Base-by-base conservation (phyloP, 352 stramenopile species). In the Blastocystis sp. region DNA sequence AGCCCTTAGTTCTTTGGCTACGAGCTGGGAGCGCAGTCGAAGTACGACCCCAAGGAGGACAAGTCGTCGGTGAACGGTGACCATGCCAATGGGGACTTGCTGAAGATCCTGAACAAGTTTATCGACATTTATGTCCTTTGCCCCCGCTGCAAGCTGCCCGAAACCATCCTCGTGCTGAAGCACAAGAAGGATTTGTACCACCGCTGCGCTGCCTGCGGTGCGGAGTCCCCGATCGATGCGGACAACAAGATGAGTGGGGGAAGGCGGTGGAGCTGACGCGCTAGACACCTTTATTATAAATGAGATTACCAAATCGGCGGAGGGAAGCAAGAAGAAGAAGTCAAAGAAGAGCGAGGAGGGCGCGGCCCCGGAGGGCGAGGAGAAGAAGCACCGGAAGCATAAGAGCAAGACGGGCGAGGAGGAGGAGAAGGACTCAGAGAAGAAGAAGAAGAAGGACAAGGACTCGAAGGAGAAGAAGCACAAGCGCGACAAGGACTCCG, bases 151-250 rank as follows among this genome's bases (percentile, higher is more conserved):
- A 91, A 94, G 76, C 92, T 99, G 24, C 97, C 97, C 0, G 97
- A 99, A 92, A 98, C 96, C 11, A 95, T 98, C 87, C 98, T 98
- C 93, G 98, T 98, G 91, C 98, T 99, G 90, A 99, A 99, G 92
- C 94, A 93, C 62, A 94, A 93, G 64, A 91, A 94, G 61, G 76
- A 87, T 60, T 98, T 99, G 90, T 98, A 93, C 90, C 96, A 99
- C 92, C 98, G 98, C 90, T 99, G 97, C 91, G 94, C 95, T 87
- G 96, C 96, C 11, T 99, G 97, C 92, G 97, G 97, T 62, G 94
- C 93, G 7, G 77, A 88, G 68, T 52, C 45, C 19, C 43, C 63
- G 61, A 71, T 61, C 45, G 71, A 89, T 19, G 77, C 70, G 19
- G 87, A 89, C 69, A 89, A 84, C 81, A 71, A 88, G 48, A 88